phyloP scores from a whole-genome alignment of 805 yeast genomes.

The Kluyveromyces lactis region DNA sequence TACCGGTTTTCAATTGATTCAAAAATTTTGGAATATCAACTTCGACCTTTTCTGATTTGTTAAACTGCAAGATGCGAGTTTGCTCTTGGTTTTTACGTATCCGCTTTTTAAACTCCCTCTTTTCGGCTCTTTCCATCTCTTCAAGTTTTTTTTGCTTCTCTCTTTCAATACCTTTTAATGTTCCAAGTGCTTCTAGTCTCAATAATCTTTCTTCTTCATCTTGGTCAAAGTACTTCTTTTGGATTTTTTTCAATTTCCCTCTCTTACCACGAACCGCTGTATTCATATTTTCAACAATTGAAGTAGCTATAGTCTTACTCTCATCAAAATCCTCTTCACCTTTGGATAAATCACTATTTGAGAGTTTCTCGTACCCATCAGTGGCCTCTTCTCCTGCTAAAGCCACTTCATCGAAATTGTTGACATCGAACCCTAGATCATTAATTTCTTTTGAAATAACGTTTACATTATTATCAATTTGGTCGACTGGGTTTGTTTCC shows the following conservation, averaged over 20 bases:
- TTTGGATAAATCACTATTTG: background rate
- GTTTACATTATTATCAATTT: background rate
- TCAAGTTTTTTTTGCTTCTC: conserved; percentile 31
- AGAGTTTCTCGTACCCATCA: background rate
- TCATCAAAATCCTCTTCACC: conserved; percentile 5
- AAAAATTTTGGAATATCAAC: conserved; percentile 37
- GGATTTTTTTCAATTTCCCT: conserved; percentile 74
- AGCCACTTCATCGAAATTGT: background rate
- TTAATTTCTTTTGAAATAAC: conserved; percentile 3
- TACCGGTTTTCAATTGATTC: conserved; percentile 27
- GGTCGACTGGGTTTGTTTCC: conserved; percentile 6
- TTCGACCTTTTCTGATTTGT: conserved; percentile 33
- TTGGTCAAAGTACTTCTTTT: conserved; percentile 78
- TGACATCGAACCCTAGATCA: background rate
- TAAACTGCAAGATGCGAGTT: conserved; percentile 28
- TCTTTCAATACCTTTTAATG: conserved; percentile 50
- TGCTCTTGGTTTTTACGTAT: conserved; percentile 33
- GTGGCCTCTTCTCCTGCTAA: background rate
- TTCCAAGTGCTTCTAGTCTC: conserved; percentile 78
- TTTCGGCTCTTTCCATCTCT: conserved; percentile 28
- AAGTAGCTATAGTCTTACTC: conserved; percentile 9
- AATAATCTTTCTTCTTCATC: conserved; percentile 78
- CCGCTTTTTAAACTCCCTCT: conserved; percentile 28
- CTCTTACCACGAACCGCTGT: conserved; percentile 72
- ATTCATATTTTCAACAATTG: conserved; percentile 22